Conservation (phyloP, 306 rosid genomes). For the Calophaca sinica region DNA sequence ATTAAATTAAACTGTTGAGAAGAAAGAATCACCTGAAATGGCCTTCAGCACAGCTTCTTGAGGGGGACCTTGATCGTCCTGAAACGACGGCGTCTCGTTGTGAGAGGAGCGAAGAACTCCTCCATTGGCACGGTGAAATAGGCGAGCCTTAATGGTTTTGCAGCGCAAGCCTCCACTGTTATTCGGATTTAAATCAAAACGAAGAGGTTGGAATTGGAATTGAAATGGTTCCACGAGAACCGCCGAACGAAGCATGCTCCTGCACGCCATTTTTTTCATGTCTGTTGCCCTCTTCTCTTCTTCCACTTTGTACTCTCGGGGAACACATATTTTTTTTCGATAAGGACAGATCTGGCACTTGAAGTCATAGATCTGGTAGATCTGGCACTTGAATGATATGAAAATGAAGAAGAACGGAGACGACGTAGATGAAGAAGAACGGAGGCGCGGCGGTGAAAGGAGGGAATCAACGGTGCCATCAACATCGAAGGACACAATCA, state of each 20-base stretch:
- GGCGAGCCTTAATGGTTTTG: slow-evolving; percentile 48
- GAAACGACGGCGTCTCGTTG: slow-evolving; percentile 58
- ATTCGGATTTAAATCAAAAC: slow-evolving; percentile 31
- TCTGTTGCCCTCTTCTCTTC: background rate
- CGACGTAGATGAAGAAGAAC: no score
- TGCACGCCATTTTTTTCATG: slow-evolving; percentile 66
- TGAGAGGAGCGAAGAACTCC: slow-evolving; percentile 59
- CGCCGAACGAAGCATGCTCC: slow-evolving; percentile 65
- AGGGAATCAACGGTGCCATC: no score
- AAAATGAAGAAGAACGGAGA: no score
- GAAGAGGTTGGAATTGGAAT: slow-evolving; percentile 66
- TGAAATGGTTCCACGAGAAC: slow-evolving; percentile 63
- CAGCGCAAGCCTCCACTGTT: slow-evolving; percentile 43
- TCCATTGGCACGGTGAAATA: slow-evolving; percentile 51
- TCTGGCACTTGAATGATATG: no score
- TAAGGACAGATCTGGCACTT: no score
- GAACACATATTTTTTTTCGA: slow-evolving; percentile 46
- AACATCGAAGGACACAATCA: no score
- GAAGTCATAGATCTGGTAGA: no score
- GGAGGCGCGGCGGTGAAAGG: no score
- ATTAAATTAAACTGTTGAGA: background rate
- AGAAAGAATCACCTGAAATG: slow-evolving; percentile 72
- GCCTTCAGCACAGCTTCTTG: slow-evolving; percentile 94
- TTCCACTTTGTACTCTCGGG: background rate
- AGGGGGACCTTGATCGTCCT: slow-evolving; percentile 93